A percentile compares a stretch with the other conserved stretches of the same genome.
Conservation (phyloP, 257 asterid genomes). For the Catharanthus roseus region DNA sequence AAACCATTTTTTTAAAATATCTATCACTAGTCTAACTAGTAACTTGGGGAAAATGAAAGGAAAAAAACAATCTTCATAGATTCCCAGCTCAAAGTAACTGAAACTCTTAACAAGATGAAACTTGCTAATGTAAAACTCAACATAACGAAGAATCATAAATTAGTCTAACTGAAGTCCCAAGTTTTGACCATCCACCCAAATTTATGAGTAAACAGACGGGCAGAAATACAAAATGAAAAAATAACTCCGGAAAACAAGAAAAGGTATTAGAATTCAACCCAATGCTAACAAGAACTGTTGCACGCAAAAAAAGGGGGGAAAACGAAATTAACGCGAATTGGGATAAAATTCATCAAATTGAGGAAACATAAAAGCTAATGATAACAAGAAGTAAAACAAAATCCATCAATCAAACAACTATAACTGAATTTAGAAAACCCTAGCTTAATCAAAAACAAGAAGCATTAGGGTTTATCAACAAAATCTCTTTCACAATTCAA, state of each 20-base stretch:
- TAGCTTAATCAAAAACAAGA: slow-evolving; percentile 23
- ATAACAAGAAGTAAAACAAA: slow-evolving; percentile 11
- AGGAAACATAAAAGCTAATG: slow-evolving; percentile 17
- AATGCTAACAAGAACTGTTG: not conserved
- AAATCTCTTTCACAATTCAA: slow-evolving; percentile 20
- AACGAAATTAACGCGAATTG: not conserved
- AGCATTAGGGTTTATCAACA: slow-evolving; percentile 48
- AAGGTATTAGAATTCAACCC: not conserved
- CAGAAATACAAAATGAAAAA: not conserved
- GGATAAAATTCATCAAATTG: slow-evolving; percentile 22
- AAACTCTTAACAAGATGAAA: not conserved
- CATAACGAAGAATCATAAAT: not conserved
- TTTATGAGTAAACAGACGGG: not conserved
- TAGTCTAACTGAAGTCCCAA: not conserved
- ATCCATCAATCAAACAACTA: slow-evolving; percentile 20
- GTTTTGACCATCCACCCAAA: not conserved
- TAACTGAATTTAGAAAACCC: slow-evolving; percentile 29
- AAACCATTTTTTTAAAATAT: not conserved
- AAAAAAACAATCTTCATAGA: not conserved
- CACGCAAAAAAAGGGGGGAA: not conserved
- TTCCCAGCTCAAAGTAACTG: not conserved
- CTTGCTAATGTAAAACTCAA: not conserved
- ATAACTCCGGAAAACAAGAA: not conserved
- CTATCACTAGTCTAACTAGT: not conserved
- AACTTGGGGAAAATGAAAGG: not conserved